Conservation (phyloP, 768 basidiomycete genomes). For the Brasilioporus rufonigricans region DNA sequence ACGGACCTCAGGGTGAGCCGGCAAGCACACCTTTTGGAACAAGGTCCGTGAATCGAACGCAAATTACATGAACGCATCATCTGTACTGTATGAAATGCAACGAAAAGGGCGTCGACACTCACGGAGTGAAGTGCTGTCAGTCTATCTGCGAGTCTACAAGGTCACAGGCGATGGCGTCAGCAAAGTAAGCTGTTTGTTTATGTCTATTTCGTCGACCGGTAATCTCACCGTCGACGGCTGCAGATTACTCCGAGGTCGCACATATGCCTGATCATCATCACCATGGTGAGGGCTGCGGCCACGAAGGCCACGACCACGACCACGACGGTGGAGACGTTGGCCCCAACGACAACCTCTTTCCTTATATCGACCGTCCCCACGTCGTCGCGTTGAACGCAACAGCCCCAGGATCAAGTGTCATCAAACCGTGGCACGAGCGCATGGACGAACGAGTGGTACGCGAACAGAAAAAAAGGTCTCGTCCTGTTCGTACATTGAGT, state of each 20-base stretch:
- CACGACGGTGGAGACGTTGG: conserved; percentile 48
- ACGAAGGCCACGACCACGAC: conserved; percentile 60
- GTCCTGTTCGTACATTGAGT: conserved; percentile 3
- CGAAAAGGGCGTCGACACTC: conserved; percentile 6
- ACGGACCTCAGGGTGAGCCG: conserved; percentile 65
- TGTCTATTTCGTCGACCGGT: conserved; percentile 6
- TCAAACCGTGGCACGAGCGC: conserved; percentile 87
- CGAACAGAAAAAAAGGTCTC: not conserved
- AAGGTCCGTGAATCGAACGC: conserved; percentile 72
- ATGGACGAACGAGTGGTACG: conserved; percentile 67
- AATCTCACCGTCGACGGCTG: too few species aligned
- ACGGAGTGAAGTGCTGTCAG: conserved; percentile 1
- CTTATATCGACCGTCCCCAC: conserved; percentile 74
- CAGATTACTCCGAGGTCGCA: not conserved
- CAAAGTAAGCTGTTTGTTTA: conserved; percentile 11
- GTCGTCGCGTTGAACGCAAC: conserved; percentile 76
- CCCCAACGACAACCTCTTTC: conserved; percentile 69
- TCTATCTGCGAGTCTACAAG: not conserved
- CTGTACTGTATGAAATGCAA: conserved; percentile 10
- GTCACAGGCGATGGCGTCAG: not conserved
- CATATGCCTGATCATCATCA: conserved; percentile 43
- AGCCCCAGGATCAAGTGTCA: conserved; percentile 51
- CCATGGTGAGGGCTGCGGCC: conserved; percentile 49
- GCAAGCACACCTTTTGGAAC: conserved; percentile 75
- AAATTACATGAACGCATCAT: conserved; percentile 81